A percentile compares a stretch with the other conserved stretches of the same genome.
phyloP scores from a whole-genome alignment of 257 asterid genomes.

The Solanum sparsipilum region DNA sequence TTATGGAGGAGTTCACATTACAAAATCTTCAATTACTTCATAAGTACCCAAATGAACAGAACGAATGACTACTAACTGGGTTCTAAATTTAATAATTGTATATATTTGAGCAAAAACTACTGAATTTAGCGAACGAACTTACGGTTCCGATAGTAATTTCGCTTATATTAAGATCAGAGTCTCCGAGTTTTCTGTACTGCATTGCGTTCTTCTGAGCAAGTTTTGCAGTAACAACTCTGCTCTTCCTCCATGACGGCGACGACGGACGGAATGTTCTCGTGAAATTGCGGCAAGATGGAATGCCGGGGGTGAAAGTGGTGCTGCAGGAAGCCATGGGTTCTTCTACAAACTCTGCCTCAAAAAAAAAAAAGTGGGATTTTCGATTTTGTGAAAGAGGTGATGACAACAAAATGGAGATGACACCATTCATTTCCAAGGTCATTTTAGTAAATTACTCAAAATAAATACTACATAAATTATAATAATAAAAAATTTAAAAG shows the following conservation, averaged over 20 bases:
- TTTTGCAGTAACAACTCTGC: not conserved
- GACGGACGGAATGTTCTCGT: not conserved
- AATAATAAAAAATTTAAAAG: not conserved
- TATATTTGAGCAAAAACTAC: not conserved
- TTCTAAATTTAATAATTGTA: not conserved
- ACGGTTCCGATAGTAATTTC: constrained; percentile 94
- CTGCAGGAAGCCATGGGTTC: not conserved
- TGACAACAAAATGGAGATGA: not conserved
- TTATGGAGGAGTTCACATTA: not conserved
- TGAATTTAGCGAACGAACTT: not conserved
- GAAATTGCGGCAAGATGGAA: not conserved
- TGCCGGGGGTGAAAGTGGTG: not conserved
- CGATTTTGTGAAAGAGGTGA: not conserved
- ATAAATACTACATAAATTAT: not conserved
- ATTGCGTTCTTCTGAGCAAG: constrained; percentile 24
- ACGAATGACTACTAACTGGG: not conserved
- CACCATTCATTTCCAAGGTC: not conserved
- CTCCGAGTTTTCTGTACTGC: constrained; percentile 69
- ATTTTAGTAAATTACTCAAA: not conserved
- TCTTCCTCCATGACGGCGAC: not conserved
- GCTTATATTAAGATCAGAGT: constrained; percentile 76
- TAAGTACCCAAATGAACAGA: not conserved
- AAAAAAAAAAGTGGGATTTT: not conserved
- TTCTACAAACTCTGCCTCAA: not conserved
- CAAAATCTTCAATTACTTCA: not conserved